These are phyloP conservation scores for Zizania latifolia DNA, from an alignment of 176 grass and related monocot species.

Conservation along the genomic window DNA sequence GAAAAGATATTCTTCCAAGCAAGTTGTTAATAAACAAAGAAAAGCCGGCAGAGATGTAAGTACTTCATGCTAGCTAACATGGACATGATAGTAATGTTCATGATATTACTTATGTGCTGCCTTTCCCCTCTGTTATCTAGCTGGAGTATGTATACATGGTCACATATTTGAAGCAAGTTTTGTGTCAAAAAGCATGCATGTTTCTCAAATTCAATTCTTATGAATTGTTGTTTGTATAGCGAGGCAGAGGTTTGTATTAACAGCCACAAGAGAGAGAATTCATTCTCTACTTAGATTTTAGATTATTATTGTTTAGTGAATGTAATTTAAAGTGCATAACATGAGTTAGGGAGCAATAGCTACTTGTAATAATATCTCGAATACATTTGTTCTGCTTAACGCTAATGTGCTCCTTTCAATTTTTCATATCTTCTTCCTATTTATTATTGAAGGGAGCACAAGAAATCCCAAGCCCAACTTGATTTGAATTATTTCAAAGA, in stretches of 20 bases:
- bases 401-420: not conserved
- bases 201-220: not conserved
- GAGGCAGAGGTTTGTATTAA: not conserved
- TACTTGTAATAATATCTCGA: not conserved
- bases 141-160: not conserved
- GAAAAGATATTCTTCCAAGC: conserved; percentile 80
- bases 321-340: not conserved
- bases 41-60: conserved; percentile 61
- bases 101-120: not conserved
- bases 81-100: not conserved
- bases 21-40: conserved; percentile 69
- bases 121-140: not conserved
- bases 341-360: not conserved
- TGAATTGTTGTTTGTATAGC: not conserved
- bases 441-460: not conserved
- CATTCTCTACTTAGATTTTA: not conserved
- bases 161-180: not conserved
- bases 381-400: not conserved
- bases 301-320: not conserved
- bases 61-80: conserved; percentile 6
- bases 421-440: not conserved
- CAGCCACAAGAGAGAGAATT: not conserved
- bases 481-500: conserved; percentile 3
- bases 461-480: not conserved
- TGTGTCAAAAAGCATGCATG: not conserved